Evolutionary conservation across 257 asterid species (phyloP).

Genomic region (Rubia yunnanensis): DNA sequence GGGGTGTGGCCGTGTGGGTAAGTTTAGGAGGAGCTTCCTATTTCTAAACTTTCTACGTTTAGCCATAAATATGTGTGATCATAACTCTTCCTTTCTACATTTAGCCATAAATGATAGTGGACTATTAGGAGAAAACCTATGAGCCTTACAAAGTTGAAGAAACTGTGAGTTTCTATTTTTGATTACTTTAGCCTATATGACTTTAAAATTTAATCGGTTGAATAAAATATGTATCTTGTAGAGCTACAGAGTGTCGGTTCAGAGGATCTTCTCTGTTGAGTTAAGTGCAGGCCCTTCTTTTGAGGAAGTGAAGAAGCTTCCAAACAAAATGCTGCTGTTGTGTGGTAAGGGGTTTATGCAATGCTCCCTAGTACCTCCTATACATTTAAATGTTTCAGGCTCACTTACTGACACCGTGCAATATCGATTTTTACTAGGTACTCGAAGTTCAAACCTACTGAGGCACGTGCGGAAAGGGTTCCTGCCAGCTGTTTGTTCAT

Average conservation of each 20-base stretch:
- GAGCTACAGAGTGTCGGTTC: conserved; percentile 66
- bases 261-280: conserved; percentile 58
- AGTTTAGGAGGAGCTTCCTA: no score
- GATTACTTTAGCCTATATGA: not conserved
- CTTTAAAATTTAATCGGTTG: not conserved
- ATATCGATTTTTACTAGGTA: conserved; percentile 26
- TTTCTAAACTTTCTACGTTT: no score
- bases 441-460: conserved; percentile 61
- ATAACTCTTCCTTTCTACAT: no score
- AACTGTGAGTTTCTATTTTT: conserved; percentile 31
- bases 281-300: conserved; percentile 65
- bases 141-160: conserved; percentile 79
- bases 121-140: conserved; percentile 65
- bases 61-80: no score
- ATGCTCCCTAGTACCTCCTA: not conserved
- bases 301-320: conserved; percentile 53
- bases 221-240: conserved; percentile 8
- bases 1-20: no score
- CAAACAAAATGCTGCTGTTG: conserved; percentile 75
- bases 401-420: not conserved
- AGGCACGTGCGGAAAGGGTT: conserved; percentile 78
- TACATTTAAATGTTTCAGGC: not conserved
- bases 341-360: conserved; percentile 53
- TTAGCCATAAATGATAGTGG: conserved; percentile 67
- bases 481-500: conserved; percentile 55